Percentiles rank a stretch among this genome's conserved stretches.
These are phyloP conservation scores for Teratosphaeria pseudoeucalypti DNA, from an alignment of 2,329 filamentous ascomycete genomes.

Conservation along the genomic window DNA sequence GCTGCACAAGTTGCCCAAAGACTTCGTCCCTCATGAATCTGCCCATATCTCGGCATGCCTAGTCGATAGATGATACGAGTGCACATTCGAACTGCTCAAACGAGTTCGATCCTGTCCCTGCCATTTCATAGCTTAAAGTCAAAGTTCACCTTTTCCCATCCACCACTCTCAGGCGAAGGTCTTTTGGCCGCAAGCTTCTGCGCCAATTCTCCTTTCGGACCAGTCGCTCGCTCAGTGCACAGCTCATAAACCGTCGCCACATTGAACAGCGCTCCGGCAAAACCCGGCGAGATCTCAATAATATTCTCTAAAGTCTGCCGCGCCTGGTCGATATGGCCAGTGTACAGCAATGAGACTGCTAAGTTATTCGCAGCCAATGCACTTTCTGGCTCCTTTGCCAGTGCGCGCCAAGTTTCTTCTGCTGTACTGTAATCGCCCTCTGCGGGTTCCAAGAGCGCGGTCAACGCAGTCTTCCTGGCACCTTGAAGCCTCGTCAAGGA, in stretches of 20 bases:
- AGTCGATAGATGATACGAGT: neutral
- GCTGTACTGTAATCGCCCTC: conserved; percentile 63
- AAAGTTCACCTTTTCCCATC: conserved; percentile 20
- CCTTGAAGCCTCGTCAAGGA: conserved; percentile 47
- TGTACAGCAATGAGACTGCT: conserved; percentile 75
- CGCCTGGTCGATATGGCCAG: conserved; percentile 64
- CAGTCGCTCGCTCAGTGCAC: conserved; percentile 64
- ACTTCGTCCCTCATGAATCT: neutral
- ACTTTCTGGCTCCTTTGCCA: conserved; percentile 42
- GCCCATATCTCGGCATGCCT: neutral
- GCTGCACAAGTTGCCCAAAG: neutral
- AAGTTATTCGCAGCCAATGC: conserved; percentile 73
- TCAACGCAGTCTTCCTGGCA: neutral
- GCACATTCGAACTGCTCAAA: neutral
- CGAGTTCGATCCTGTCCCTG: neutral
- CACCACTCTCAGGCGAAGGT: conserved; percentile 14
- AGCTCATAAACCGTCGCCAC: conserved; percentile 85
- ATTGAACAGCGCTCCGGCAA: conserved; percentile 59
- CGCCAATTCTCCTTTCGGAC: conserved; percentile 60
- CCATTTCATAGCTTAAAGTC: conserved; percentile 22
- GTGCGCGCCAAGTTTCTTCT: conserved; percentile 47
- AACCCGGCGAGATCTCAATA: conserved; percentile 53
- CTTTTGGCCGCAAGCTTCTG: conserved; percentile 12
- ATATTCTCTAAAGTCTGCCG: conserved; percentile 56
- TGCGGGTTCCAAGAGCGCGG: conserved; percentile 58